Conservation (phyloP, 305 asterid genomes). For the Fraxinus sp. region DNA sequence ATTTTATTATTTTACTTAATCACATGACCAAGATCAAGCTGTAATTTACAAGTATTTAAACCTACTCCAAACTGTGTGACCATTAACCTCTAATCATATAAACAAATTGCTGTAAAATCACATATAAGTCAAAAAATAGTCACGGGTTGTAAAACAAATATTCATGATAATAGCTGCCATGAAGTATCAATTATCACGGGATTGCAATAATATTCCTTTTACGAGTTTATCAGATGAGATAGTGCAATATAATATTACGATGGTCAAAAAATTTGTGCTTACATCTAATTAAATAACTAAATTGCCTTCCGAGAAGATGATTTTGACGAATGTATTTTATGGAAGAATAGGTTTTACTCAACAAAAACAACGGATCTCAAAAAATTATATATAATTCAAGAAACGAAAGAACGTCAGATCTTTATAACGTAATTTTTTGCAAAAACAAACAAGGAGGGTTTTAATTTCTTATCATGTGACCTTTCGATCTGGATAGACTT, state of each 20-base stretch:
- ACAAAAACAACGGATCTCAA: not conserved
- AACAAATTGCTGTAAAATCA: not conserved
- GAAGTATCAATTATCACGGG: not conserved
- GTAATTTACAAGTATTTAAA: not conserved
- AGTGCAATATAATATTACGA: not conserved
- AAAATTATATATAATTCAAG: not conserved
- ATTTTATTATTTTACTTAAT: not conserved
- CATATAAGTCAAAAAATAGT: not conserved
- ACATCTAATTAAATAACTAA: not conserved
- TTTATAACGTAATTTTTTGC: not conserved
- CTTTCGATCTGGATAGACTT: not conserved
- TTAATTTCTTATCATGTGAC: not conserved
- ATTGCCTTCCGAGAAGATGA: not conserved
- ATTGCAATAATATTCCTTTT: not conserved
- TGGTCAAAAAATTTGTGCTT: not conserved
- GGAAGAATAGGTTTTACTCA: not conserved
- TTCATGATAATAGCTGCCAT: not conserved
- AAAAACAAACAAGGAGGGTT: not conserved
- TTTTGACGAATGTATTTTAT: not conserved
- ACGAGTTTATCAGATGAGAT: not conserved
- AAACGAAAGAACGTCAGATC: not conserved
- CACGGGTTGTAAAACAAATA: not conserved
- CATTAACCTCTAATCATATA: not conserved
- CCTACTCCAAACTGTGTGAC: not conserved
- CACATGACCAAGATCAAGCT: not conserved